Percentiles rank a stretch among this genome's conserved stretches.
Evolutionary conservation across 1,284 basidiomycete genomes (phyloP).

Genomic region (Ceratobasidium sp.): DNA sequence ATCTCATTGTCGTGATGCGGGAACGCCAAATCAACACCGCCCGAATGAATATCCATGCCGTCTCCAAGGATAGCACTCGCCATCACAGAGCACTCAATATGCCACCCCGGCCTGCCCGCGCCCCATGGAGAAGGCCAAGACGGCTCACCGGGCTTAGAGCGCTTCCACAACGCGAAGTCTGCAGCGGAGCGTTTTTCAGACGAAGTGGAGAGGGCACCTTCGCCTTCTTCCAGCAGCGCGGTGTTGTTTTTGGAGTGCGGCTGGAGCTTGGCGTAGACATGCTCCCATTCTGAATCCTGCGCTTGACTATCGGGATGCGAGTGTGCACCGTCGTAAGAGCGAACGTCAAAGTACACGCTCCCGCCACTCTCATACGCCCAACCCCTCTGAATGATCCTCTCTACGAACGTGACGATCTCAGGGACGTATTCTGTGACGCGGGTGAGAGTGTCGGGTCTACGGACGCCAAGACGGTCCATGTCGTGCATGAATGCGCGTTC

Average conservation of each 20-base stretch:
- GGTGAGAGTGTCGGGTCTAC: slow-evolving; percentile 90
- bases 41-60: slow-evolving; percentile 98
- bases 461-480: slow-evolving; percentile 88
- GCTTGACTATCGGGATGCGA: slow-evolving; percentile 18
- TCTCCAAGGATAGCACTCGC: slow-evolving; percentile 91
- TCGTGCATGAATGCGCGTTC: slow-evolving; percentile 92
- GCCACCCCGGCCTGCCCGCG: slow-evolving; percentile 97
- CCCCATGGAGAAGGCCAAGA: slow-evolving; percentile 98
- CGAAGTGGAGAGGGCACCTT: slow-evolving; percentile 78
- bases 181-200: slow-evolving; percentile 66
- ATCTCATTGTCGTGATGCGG: slow-evolving; percentile 99
- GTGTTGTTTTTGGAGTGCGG: slow-evolving; percentile 96
- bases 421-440: slow-evolving; percentile 98
- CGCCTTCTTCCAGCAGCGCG: slow-evolving; percentile 91
- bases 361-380: slow-evolving; percentile 89
- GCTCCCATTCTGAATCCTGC: slow-evolving; percentile 63
- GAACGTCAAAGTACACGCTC: slow-evolving; percentile 95
- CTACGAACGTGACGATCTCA: slow-evolving; percentile 91
- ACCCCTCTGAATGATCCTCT: slow-evolving; percentile 87
- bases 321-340: slow-evolving; percentile 79
- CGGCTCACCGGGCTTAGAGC: slow-evolving; percentile 97
- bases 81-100: slow-evolving; percentile 99
- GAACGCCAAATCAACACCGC: slow-evolving; percentile 96
- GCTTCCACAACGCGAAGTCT: slow-evolving; percentile 98
- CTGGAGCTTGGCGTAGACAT: slow-evolving; percentile 93